phyloP scores from a whole-genome alignment of 1,139 yeast species.

The Waltiozyma solani region DNA sequence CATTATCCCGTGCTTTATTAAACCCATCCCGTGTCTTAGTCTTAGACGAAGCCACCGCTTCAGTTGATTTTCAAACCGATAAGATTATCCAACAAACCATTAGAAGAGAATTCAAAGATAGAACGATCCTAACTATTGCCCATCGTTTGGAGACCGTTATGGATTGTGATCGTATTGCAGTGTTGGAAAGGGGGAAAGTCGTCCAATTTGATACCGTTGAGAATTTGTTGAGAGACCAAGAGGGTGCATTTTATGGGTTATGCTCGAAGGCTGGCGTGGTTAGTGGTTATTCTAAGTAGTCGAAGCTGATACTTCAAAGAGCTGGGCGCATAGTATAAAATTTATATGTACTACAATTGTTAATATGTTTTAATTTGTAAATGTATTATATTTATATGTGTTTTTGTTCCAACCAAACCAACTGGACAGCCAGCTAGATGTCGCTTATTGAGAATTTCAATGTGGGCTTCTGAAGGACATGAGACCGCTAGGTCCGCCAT shows the following conservation, averaged over 20 bases:
- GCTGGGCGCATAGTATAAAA: no score
- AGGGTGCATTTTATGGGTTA: conserved; percentile 38
- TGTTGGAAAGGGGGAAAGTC: conserved; percentile 57
- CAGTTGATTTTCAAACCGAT: conserved; percentile 77
- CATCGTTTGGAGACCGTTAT: conserved; percentile 76
- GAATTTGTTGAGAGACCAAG: conserved; percentile 32
- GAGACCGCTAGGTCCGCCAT: no score
- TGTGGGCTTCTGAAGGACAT: no score
- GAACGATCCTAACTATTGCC: conserved; percentile 73
- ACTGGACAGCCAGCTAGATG: no score
- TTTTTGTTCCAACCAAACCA: no score
- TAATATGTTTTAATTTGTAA: no score
- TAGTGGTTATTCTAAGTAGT: no score
- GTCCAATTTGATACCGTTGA: conserved; percentile 62
- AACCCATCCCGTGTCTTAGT: conserved; percentile 52
- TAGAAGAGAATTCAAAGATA: conserved; percentile 46
- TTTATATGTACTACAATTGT: no score
- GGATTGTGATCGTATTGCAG: conserved; percentile 66
- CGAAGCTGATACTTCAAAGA: no score
- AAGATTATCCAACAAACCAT: conserved; percentile 67
- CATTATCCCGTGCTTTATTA: conserved; percentile 65
- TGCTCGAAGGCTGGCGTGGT: conserved; percentile 36
- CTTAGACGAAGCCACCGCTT: conserved; percentile 80
- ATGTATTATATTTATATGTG: no score
- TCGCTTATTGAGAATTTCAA: no score